These are phyloP conservation scores for Cryomyces antarcticus DNA, from an alignment of 495 filamentous ascomycete genomes.

Conservation along the genomic window DNA sequence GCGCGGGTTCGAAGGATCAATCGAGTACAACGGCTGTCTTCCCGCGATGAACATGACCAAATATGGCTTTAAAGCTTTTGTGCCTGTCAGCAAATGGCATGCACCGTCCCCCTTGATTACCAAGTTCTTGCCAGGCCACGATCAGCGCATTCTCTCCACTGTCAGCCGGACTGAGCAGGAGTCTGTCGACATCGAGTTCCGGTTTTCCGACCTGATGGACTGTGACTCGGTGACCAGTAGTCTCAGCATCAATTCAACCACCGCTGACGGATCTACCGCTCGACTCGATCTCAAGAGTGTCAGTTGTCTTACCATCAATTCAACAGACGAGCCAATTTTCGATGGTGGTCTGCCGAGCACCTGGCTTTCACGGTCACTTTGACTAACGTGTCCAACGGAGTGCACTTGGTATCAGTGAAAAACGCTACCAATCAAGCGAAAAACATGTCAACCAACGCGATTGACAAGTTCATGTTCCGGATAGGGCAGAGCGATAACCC, in stretches of 20 bases:
- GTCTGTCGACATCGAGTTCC: slow-evolving; percentile 28
- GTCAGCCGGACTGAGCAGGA: slow-evolving; percentile 25
- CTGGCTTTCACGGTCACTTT: slow-evolving; percentile 35
- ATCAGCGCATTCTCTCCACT: slow-evolving; percentile 33
- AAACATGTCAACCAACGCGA: slow-evolving; percentile 25
- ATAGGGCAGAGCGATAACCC: slow-evolving; percentile 36
- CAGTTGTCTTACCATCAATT: slow-evolving; percentile 20
- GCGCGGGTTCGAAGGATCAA: slow-evolving; percentile 25
- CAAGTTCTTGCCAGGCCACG: slow-evolving; percentile 42
- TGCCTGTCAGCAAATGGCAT: slow-evolving; percentile 30
- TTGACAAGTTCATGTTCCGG: slow-evolving; percentile 36
- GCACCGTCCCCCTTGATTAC: slow-evolving; percentile 45
- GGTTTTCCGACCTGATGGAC: slow-evolving; percentile 44
- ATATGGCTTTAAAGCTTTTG: slow-evolving; percentile 44
- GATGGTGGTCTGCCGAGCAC: slow-evolving; percentile 30
- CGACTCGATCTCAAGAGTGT: slow-evolving; percentile 23
- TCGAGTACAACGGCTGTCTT: slow-evolving; percentile 35
- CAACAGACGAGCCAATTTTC: slow-evolving; percentile 5
- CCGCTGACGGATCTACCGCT: slow-evolving; percentile 22
- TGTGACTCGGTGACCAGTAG: slow-evolving; percentile 32
- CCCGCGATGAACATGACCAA: slow-evolving; percentile 29
- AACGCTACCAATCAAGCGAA: slow-evolving; percentile 25
- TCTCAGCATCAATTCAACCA: slow-evolving; percentile 34
- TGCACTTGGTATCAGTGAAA: slow-evolving; percentile 40
- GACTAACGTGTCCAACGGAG: slow-evolving; percentile 38